These are phyloP conservation scores for Fusarium poae DNA, from an alignment of 2,329 filamentous ascomycete genomes.

Conservation along the genomic window DNA sequence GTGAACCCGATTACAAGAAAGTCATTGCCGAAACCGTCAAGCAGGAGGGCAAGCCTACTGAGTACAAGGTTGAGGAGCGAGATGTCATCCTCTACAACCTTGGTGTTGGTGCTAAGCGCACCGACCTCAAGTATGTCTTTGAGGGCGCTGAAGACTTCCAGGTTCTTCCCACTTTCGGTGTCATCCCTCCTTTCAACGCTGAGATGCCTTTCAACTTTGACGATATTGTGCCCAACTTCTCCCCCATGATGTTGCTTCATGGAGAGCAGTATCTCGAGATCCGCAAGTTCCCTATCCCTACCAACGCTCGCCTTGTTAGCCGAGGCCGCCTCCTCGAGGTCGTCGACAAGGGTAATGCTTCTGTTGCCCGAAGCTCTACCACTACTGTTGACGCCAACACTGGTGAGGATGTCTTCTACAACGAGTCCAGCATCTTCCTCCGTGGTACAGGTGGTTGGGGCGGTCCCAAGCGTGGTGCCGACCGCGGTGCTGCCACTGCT, in stretches of 20 bases:
- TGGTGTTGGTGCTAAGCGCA: conserved; percentile 90
- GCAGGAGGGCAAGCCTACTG: conserved; percentile 76
- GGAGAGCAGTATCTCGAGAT: conserved; percentile 99
- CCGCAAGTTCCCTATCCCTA: conserved; percentile 91
- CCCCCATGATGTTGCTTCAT: conserved; percentile 98
- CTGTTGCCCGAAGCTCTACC: conserved; percentile 82
- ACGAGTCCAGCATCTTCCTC: conserved; percentile 93
- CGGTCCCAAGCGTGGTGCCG: conserved; percentile 79
- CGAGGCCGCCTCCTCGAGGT: conserved; percentile 90
- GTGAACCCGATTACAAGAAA: conserved; percentile 74
- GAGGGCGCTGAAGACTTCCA: conserved; percentile 95
- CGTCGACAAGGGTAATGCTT: conserved; percentile 93
- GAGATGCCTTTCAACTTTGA: conserved; percentile 82
- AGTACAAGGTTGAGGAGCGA: conserved; percentile 86
- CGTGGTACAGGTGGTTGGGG: conserved; percentile 92
- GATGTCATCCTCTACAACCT: conserved; percentile 97
- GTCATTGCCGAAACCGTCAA: conserved; percentile 83
- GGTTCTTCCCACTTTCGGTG: conserved; percentile 92
- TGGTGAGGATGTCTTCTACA: conserved; percentile 95
- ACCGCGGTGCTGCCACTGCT: conserved; percentile 84
- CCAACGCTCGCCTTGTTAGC: conserved; percentile 80
- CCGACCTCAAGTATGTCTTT: conserved; percentile 87
- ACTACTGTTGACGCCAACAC: conserved; percentile 87
- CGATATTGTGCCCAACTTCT: conserved; percentile 94
- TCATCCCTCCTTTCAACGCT: conserved; percentile 93